Percentiles rank a stretch among this genome's conserved stretches.
Conservation (phyloP, 2,329 filamentous ascomycete genomes). For the Fusarium chlamydosporum region DNA sequence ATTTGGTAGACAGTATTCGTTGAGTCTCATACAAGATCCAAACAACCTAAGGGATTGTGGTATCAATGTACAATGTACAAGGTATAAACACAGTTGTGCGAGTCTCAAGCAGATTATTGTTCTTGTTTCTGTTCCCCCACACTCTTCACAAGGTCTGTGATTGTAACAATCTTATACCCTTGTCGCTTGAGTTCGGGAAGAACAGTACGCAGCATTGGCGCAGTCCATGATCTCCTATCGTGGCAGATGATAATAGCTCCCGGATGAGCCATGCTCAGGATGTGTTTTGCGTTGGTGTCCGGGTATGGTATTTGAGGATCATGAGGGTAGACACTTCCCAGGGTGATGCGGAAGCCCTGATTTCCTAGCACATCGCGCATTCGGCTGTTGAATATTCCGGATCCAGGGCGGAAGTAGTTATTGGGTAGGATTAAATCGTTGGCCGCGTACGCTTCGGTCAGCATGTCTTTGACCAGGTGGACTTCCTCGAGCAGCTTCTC, state of each 20-base stretch:
- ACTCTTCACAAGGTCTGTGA: constrained; percentile 74
- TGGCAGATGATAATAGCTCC: constrained; percentile 89
- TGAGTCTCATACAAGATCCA: background rate
- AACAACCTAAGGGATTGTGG: background rate
- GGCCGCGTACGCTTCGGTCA: constrained; percentile 70
- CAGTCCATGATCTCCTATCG: constrained; percentile 86
- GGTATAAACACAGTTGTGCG: background rate
- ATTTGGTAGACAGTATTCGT: constrained; percentile 5
- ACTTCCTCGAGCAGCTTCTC: constrained; percentile 75
- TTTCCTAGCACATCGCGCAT: constrained; percentile 74
- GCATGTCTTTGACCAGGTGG: constrained; percentile 70
- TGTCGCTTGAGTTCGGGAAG: constrained; percentile 77
- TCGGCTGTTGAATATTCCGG: constrained; percentile 81
- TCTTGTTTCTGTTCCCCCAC: constrained; percentile 49
- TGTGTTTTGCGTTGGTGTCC: constrained; percentile 80
- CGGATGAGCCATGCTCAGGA: constrained; percentile 82
- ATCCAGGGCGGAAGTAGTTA: constrained; percentile 85
- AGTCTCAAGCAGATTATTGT: constrained; percentile 19
- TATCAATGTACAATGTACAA: background rate
- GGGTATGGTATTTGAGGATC: constrained; percentile 85
- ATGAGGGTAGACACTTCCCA: constrained; percentile 90
- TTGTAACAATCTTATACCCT: constrained; percentile 79
- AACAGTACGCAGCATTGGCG: constrained; percentile 80
- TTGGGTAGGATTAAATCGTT: constrained; percentile 62
- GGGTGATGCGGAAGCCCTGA: constrained; percentile 78